A percentile compares a stretch with the other conserved stretches of the same genome.
Conservation (phyloP, 371 early-diverging fungal species). For the Nematocida minor region DNA sequence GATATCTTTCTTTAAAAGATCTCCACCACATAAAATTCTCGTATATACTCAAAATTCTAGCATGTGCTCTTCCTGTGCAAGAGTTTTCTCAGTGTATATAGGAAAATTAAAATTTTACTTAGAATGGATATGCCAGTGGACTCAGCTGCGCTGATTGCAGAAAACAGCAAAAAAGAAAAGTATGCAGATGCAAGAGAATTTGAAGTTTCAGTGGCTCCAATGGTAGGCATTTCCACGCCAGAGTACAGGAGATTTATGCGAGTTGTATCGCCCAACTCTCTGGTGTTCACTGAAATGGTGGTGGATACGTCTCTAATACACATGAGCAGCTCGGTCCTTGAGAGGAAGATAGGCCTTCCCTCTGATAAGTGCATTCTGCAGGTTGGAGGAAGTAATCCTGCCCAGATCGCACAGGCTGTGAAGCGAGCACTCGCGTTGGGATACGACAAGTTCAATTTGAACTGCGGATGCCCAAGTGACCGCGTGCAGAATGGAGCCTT, state of each 20-base stretch:
- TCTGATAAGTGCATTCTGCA: conserved; percentile 63
- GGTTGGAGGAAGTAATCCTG: conserved; percentile 64
- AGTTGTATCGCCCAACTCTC: conserved; percentile 48
- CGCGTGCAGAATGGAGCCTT: conserved; percentile 64
- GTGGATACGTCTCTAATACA: conserved; percentile 61
- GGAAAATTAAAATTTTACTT: no score
- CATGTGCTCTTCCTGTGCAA: no score
- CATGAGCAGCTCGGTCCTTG: conserved; percentile 51
- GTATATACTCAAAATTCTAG: no score
- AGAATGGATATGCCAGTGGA: no score
- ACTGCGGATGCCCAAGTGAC: conserved; percentile 65
- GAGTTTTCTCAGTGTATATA: no score
- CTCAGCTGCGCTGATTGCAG: no score
- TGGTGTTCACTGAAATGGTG: conserved; percentile 66
- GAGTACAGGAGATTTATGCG: conserved; percentile 62
- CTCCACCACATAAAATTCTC: no score
- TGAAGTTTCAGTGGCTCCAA: conserved; percentile 65
- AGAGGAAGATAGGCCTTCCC: conserved; percentile 57
- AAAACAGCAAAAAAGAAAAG: not conserved
- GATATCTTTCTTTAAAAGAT: no score
- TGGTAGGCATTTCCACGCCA: conserved; percentile 66
- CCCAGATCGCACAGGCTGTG: conserved; percentile 54
- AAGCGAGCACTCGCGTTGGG: conserved; percentile 36
- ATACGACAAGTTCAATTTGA: conserved; percentile 63
- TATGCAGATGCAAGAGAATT: not conserved